Evolutionary conservation across 352 stramenopile species (phyloP), one percentile per base, ranked within the genome.

Genomic region (Globisporangium okanoganense): DNA sequence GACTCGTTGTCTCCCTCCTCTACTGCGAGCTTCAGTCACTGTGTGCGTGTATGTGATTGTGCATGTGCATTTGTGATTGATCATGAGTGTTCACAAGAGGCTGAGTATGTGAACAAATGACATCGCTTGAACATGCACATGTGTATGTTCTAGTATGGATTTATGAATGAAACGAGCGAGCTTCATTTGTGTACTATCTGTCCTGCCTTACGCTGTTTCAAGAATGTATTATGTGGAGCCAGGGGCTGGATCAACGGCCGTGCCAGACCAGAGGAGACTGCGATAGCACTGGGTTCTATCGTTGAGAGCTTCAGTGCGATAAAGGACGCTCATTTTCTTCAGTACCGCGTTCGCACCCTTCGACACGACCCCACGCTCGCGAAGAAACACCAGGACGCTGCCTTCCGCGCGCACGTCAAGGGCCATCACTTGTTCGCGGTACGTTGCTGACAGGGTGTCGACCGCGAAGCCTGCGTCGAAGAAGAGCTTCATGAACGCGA

Each of bases 141-240:
- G n/a, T n/a, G n/a, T 4, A n/a, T 48, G 41, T 27, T 27, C 8
- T 27, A 27, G 25, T 48, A 29, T 48, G 41, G 27, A 29, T 27
- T 29, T 27, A 48, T 16, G n/a, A 48, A 48, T 48, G 41, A 2
- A 27, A 48, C 13, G 41, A 27, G 16, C 27, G 41, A 27, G n/a
- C 41, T 48, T 18, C 41, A 5, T 48, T 18, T 16, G 41, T 16
- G n/a, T 27, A 45, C 5, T 48, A 48, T 8, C 7, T 5, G 0
- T 27, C 7, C 27, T 24, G 41, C n/a, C 41, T 48, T 48, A 48
- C 41, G 27, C 8, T 48, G n/a, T n/a, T 27, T 48, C 41, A 7
- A 48, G n/a, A 27, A 48, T 48, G 41, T 48, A 18, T 48, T 48
- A n/a, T 27, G 41, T 48, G 41, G 27, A 48, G n/a, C n/a, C 41